Conservation (phyloP, 2,329 filamentous ascomycete genomes). For the Chrysoporthe cubensis region DNA sequence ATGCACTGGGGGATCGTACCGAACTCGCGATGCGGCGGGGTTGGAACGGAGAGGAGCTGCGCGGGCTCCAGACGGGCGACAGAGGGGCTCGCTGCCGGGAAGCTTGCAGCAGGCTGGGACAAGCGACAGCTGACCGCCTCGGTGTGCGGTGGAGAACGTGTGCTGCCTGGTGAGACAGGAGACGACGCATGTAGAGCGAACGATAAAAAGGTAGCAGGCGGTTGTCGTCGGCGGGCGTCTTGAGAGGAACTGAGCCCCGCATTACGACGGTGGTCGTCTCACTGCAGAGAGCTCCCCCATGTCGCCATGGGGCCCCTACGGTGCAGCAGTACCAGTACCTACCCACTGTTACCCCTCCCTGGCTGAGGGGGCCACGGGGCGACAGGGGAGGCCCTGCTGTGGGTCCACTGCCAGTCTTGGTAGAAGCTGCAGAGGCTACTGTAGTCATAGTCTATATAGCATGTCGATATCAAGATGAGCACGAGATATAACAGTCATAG, state of each 20-base stretch:
- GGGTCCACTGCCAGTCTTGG: neutral
- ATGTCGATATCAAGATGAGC: too few species aligned
- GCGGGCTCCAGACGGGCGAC: neutral
- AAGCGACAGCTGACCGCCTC: neutral
- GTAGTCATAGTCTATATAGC: too few species aligned
- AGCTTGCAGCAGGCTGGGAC: neutral
- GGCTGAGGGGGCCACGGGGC: too few species aligned
- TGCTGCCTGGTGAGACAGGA: neutral
- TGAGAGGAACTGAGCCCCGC: neutral
- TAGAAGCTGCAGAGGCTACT: too few species aligned
- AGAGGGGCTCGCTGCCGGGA: neutral
- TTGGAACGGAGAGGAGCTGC: neutral
- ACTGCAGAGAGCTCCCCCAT: neutral
- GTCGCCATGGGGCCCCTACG: neutral
- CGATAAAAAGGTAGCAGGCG: neutral
- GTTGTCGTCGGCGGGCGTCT: neutral
- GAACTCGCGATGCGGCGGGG: constrained; percentile 2
- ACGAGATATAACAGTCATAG: too few species aligned
- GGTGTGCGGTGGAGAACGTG: neutral
- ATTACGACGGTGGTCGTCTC: neutral
- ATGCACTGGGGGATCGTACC: neutral
- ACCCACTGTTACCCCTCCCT: too few species aligned
- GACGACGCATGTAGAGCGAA: constrained; percentile 1
- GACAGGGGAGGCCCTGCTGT: neutral
- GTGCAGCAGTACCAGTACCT: too few species aligned